Percentiles rank a stretch among this genome's conserved stretches.
Evolutionary conservation across 257 asterid genomes (phyloP).

Genomic region (Pogostemon cablin): DNA sequence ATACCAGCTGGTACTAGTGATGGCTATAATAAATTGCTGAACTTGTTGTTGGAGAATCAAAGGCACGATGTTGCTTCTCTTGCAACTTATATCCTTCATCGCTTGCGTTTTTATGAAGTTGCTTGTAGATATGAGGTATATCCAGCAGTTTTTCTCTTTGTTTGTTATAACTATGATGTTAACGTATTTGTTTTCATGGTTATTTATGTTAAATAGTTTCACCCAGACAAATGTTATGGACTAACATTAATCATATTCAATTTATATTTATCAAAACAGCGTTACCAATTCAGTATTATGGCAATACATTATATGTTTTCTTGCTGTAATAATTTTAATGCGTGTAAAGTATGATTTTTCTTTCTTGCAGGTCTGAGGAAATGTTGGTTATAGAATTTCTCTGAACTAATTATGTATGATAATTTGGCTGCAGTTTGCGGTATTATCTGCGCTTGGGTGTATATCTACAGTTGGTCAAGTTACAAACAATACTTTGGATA

Average conservation of each 20-base stretch:
- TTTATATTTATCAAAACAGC: constrained; percentile 12
- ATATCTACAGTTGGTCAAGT: constrained; percentile 52
- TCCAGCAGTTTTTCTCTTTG: constrained; percentile 32
- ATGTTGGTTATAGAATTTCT: background rate
- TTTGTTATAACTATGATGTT: constrained; percentile 21
- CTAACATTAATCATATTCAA: constrained; percentile 5
- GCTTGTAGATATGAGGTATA: constrained; percentile 93
- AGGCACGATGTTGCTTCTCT: constrained; percentile 90
- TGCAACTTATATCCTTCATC: constrained; percentile 84
- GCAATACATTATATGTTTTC: constrained; percentile 1
- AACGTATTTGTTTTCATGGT: background rate
- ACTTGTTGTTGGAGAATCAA: constrained; percentile 76
- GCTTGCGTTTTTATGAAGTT: constrained; percentile 84
- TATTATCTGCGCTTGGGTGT: constrained; percentile 69
- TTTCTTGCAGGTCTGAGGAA: constrained; percentile 17
- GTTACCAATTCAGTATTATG: constrained; percentile 19
- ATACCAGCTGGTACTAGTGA: constrained; percentile 79
- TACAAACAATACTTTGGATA: constrained; percentile 56
- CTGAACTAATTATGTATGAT: constrained; percentile 20
- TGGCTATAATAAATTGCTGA: constrained; percentile 85
- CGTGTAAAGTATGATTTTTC: constrained; percentile 1
- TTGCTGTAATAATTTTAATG: background rate
- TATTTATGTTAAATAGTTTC: constrained; percentile 1
- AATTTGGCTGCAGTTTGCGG: constrained; percentile 56
- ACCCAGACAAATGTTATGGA: background rate